Conservation (phyloP, 805 yeast species). For the Barnettozyma vustinii region DNA sequence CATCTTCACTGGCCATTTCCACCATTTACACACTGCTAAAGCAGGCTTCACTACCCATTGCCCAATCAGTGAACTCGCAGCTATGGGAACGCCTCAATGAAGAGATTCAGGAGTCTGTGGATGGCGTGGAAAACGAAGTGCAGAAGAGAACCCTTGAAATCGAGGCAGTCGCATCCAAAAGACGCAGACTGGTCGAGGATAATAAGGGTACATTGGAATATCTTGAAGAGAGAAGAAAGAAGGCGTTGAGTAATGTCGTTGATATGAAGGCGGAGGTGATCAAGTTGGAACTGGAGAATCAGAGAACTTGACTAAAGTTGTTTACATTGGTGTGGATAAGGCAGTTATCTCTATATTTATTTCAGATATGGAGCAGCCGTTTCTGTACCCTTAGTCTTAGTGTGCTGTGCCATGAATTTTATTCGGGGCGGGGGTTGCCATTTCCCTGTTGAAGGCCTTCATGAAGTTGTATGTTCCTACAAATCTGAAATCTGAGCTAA, state of each 20-base stretch:
- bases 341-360: too few species aligned
- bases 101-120: not conserved
- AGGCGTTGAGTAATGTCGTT: constrained; percentile 4
- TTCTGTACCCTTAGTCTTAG: too few species aligned
- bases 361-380: too few species aligned
- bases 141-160: not conserved
- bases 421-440: too few species aligned
- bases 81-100: constrained; percentile 1
- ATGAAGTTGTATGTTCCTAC: too few species aligned
- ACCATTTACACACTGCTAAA: constrained; percentile 3
- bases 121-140: not conserved
- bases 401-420: too few species aligned
- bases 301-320: not conserved
- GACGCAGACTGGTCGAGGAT: constrained; percentile 2
- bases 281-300: constrained; percentile 1
- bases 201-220: not conserved
- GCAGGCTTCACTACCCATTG: constrained; percentile 1
- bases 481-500: too few species aligned
- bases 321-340: too few species aligned
- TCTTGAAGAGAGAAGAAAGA: constrained; percentile 5
- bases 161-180: constrained; percentile 1
- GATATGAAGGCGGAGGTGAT: constrained; percentile 8
- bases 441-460: too few species aligned
- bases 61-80: constrained; percentile 1
- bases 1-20: not conserved